Evolutionary conservation across 768 basidiomycete genomes (phyloP), one percentile per base, ranked within the genome.

Genomic region (Pulveroboletus ravenelii): DNA sequence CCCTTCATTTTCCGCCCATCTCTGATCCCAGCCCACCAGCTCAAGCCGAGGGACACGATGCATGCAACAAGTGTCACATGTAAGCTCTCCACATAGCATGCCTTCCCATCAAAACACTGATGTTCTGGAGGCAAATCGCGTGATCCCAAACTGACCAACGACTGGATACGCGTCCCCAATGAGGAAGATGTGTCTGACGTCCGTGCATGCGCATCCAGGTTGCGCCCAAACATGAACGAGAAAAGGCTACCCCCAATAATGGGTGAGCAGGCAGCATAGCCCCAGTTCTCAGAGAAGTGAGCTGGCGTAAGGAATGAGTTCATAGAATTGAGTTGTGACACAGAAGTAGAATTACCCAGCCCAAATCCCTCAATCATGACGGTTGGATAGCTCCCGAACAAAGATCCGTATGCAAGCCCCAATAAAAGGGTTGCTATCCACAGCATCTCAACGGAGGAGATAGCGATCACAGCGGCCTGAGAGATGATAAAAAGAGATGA

Each of bases 311-410:
- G 36, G 9, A 25, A 32, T 37, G 25, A 44, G 32, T n/a, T 9
- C 10, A 27, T 20, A 37, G 7, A 5, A 27, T n/a, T 6, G 25
- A 37, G 48, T 15, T 13, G 1, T 18, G 2, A 18, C 2, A 20
- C 9, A 10, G 13, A 51, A 15, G 13, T 29, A 10, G 2, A 81
- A 87, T 61, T 59, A 89, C 89, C 73, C 60, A 94, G 73, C 7
- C 92, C 92, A 57, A 93, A 94, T 89, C 89, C 93, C 57, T 94
- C 93, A 23, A 93, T 76, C 45, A 80, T 75, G 29, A 94, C 74
- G n/a, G 85, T 82, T 0, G 89, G 88, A 60, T 79, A 76, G 38
- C 87, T 70, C 2, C 85, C 87, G 62, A 89, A 92, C 47, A 82
- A 62, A 43, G 80, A 76, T 4, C 91, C 91, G 57, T 93, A 87